Evolutionary conservation across 768 basidiomycete species (phyloP).

Genomic region (Tulasnella sp.): DNA sequence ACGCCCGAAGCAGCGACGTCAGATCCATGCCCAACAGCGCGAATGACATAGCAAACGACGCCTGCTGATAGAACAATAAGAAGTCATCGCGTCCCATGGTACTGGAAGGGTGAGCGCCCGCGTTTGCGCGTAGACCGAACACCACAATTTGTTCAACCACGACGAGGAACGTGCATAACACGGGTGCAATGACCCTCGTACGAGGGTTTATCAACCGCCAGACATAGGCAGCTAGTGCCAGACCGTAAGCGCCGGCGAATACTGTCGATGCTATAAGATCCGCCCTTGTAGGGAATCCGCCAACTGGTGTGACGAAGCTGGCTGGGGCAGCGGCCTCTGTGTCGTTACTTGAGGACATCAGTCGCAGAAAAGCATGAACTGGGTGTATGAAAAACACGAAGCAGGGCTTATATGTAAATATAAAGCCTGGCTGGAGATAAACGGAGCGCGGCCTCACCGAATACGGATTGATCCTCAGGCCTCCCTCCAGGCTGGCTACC

Average conservation of each 20-base stretch:
- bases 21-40: neutral
- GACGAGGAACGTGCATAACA: neutral
- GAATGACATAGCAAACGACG: neutral
- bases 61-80: neutral
- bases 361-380: neutral
- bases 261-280: conserved; percentile 5
- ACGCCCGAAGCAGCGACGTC: neutral
- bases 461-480: neutral
- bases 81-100: neutral
- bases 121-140: neutral
- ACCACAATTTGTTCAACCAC: neutral
- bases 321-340: neutral
- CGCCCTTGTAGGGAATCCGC: neutral
- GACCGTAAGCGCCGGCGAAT: neutral
- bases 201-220: neutral
- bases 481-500: neutral
- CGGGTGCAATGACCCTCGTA: neutral
- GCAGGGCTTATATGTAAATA: neutral
- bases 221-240: neutral
- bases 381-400: neutral
- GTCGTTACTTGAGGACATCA: neutral
- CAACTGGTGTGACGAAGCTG: neutral
- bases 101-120: neutral
- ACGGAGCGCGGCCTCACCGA: neutral
- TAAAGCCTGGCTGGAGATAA: neutral